Conservation (phyloP, 2,329 filamentous ascomycete species). For the Colletotrichum lentis region DNA sequence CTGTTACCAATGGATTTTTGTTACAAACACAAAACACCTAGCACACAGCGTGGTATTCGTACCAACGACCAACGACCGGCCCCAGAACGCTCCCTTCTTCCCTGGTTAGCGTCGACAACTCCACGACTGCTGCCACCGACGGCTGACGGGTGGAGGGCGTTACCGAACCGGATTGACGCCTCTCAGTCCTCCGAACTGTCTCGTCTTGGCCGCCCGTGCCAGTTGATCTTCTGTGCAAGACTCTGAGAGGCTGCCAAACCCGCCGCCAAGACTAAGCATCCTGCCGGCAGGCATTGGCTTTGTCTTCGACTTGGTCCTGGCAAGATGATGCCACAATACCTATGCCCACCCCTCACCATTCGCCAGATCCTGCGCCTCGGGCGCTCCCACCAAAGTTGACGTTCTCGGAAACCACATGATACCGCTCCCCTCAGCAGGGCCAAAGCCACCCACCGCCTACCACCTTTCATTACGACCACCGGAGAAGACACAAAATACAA, state of each 20-base stretch:
- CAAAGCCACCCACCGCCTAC: neutral
- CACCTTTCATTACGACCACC: constrained; percentile 2
- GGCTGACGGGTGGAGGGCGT: constrained; percentile 31
- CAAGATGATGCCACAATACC: constrained; percentile 22
- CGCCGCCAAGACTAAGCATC: constrained; percentile 33
- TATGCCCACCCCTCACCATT: constrained; percentile 20
- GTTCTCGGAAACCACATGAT: constrained; percentile 1
- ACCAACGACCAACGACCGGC: constrained; percentile 9
- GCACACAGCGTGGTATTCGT: neutral
- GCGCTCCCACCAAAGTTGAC: constrained; percentile 18
- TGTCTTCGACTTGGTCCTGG: constrained; percentile 19
- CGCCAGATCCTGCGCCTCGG: constrained; percentile 25
- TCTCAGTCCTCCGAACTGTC: constrained; percentile 19
- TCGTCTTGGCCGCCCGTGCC: constrained; percentile 23
- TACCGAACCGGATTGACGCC: constrained; percentile 22
- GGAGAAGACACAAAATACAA: neutral
- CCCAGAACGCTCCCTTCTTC: constrained; percentile 6
- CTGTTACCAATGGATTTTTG: constrained; percentile 21
- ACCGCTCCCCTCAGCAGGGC: neutral
- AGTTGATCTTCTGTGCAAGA: constrained; percentile 25
- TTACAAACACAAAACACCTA: constrained; percentile 20
- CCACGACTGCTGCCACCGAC: constrained; percentile 21
- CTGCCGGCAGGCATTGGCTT: constrained; percentile 32
- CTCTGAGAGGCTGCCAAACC: constrained; percentile 34
- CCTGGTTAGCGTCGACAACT: constrained; percentile 23